Evolutionary conservation across 2,329 filamentous ascomycete species (phyloP).

Genomic region (Aspergillus pseudoglaucus): DNA sequence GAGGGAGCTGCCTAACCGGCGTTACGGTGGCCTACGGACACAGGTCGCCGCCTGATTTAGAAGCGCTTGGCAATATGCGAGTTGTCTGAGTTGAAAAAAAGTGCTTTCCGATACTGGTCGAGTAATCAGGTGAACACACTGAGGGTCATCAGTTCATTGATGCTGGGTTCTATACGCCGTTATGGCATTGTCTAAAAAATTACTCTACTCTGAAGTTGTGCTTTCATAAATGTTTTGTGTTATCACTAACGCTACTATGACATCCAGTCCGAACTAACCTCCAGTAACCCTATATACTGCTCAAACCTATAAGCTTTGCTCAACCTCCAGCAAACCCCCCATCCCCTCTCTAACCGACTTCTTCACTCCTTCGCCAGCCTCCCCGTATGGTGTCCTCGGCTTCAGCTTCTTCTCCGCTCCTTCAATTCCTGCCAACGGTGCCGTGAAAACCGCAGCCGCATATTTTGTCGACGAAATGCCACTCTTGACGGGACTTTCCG

Average conservation of each 20-base stretch:
- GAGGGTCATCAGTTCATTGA: neutral
- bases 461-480: conserved; percentile 63
- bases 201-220: no score
- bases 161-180: neutral
- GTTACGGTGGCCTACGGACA: no score
- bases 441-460: conserved; percentile 56
- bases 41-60: no score
- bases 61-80: no score
- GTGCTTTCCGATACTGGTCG: neutral
- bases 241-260: no score
- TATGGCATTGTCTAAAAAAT: no score
- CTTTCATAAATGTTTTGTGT: neutral
- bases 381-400: conserved; percentile 56
- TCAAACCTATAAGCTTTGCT: neutral
- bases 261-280: no score
- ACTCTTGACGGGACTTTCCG: conserved; percentile 58
- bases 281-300: neutral
- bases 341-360: conserved; percentile 30
- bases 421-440: conserved; percentile 52
- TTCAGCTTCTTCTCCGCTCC: conserved; percentile 51
- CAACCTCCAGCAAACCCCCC: conserved; percentile 2
- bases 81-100: neutral
- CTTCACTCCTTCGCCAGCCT: conserved; percentile 38
- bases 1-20: no score
- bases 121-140: neutral